These are phyloP conservation scores for Zygnema circumcarinatum DNA, from an alignment of 139 green algal genomes.

Conservation along the genomic window DNA sequence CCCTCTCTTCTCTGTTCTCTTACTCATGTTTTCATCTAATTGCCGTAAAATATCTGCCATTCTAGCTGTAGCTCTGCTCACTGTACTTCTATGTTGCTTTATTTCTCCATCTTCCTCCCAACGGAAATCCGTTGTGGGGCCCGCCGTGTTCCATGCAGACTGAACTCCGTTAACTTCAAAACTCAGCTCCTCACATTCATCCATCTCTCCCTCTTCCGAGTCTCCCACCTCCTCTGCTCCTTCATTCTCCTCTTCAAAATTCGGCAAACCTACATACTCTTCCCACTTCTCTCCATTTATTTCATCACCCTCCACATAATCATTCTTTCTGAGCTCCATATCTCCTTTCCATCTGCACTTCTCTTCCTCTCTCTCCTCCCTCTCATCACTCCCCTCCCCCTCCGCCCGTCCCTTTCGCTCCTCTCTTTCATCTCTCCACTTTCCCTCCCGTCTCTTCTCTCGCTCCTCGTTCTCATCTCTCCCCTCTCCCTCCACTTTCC, in stretches of 20 bases:
- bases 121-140: too few species aligned
- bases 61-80: too few species aligned
- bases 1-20: not conserved
- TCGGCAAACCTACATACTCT: not conserved
- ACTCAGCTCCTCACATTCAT: not conserved
- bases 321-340: not conserved
- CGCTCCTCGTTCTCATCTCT: not conserved
- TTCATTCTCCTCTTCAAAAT: not conserved
- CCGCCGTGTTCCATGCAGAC: too few species aligned
- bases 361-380: slow-evolving; percentile 7
- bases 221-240: not conserved
- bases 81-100: too few species aligned
- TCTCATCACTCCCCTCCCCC: not conserved
- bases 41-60: too few species aligned
- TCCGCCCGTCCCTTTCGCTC: not conserved
- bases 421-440: not conserved
- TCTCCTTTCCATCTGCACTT: not conserved
- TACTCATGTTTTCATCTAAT: slow-evolving; percentile 17
- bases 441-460: slow-evolving; percentile 6
- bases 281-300: too few species aligned
- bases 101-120: too few species aligned
- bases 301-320: too few species aligned
- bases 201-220: not conserved
- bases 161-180: too few species aligned
- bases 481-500: not conserved